Conservation (phyloP, 2,329 filamentous ascomycete species). For the Fonsecaea monophora region DNA sequence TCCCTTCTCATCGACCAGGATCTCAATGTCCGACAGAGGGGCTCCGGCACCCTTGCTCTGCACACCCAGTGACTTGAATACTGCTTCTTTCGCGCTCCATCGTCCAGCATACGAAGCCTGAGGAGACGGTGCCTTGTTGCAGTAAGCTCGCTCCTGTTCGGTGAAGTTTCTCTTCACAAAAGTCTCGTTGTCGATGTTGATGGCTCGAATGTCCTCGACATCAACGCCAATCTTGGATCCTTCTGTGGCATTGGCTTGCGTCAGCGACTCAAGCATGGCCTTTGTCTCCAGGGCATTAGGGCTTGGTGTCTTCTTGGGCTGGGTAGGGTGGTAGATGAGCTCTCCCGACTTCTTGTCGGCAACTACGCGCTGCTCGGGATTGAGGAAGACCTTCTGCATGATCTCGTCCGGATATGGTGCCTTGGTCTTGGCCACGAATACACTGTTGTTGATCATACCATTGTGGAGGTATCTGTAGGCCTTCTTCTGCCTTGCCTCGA, state of each 20-base stretch:
- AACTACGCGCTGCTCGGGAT: conserved; percentile 86
- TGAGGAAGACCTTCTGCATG: conserved; percentile 86
- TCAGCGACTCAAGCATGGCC: conserved; percentile 78
- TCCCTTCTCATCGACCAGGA: conserved; percentile 78
- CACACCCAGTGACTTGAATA: conserved; percentile 96
- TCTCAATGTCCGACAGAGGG: conserved; percentile 92
- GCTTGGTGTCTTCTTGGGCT: conserved; percentile 69
- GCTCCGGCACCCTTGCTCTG: conserved; percentile 86
- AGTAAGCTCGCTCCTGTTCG: conserved; percentile 81
- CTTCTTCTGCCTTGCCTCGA: conserved; percentile 94
- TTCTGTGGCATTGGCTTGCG: conserved; percentile 65
- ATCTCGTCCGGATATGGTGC: conserved; percentile 89
- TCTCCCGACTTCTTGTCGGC: conserved; percentile 85
- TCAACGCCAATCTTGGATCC: conserved; percentile 90
- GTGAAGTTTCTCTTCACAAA: conserved; percentile 98
- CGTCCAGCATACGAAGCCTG: conserved; percentile 92
- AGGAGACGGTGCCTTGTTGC: conserved; percentile 76
- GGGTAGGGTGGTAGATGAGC: conserved; percentile 73
- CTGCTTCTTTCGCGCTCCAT: conserved; percentile 97
- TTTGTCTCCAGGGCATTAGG: conserved; percentile 68
- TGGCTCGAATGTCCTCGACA: conserved; percentile 82
- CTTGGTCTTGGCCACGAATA: conserved; percentile 94
- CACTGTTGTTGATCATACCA: conserved; percentile 93
- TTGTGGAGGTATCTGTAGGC: conserved; percentile 99
- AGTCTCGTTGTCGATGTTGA: conserved; percentile 93